Conservation (phyloP, 495 filamentous ascomycete species). For the Aspergillus nanangensis region DNA sequence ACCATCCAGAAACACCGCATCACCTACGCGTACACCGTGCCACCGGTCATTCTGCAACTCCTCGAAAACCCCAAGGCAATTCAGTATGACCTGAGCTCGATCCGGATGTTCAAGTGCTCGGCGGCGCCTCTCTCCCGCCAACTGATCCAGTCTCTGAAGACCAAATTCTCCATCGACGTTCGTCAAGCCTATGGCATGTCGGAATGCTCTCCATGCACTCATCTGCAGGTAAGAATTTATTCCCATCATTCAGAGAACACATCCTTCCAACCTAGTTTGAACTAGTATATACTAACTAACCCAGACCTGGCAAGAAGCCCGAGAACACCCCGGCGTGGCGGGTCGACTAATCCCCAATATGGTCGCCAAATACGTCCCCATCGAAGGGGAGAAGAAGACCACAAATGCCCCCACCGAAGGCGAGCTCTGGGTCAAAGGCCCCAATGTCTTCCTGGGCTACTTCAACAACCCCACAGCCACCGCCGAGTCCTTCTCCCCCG, state of each 20-base stretch:
- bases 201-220: conserved; percentile 39
- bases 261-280: no score
- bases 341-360: conserved; percentile 45
- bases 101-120: conserved; percentile 70
- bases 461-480: conserved; percentile 59
- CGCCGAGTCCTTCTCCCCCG: conserved; percentile 40
- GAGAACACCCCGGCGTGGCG: background rate
- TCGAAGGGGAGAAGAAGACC: conserved; percentile 49
- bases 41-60: conserved; percentile 68
- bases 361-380: conserved; percentile 53
- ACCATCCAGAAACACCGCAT: conserved; percentile 59
- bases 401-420: conserved; percentile 32
- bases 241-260: background rate
- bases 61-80: conserved; percentile 59
- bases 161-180: conserved; percentile 57
- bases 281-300: background rate
- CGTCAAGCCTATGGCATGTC: conserved; percentile 75
- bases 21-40: conserved; percentile 67
- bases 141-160: conserved; percentile 62
- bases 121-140: conserved; percentile 72
- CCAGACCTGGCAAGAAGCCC: background rate
- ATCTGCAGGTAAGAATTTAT: background rate
- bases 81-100: conserved; percentile 64
- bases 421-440: conserved; percentile 52
- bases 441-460: conserved; percentile 61